Conservation (phyloP, 1,284 basidiomycete genomes). For the Sphaerobolus stellatus region DNA sequence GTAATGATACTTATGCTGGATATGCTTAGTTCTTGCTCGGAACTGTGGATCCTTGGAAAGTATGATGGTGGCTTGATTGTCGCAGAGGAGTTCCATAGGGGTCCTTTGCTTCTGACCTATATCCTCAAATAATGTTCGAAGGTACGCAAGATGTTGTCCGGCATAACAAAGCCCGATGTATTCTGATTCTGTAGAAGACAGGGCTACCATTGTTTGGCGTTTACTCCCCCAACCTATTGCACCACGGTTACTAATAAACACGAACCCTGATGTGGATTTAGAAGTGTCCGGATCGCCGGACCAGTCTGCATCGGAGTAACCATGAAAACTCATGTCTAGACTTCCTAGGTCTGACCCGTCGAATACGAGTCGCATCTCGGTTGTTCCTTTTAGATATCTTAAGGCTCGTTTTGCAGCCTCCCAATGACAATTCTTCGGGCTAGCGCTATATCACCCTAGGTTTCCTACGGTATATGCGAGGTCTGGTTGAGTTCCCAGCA, state of each 20-base stretch:
- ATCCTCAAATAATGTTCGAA: background rate
- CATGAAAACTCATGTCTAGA: constrained; percentile 18
- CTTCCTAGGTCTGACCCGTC: background rate
- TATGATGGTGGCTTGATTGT: constrained; percentile 26
- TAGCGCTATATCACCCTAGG: constrained; percentile 21
- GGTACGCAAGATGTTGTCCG: constrained; percentile 33
- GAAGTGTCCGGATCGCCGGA: constrained; percentile 23
- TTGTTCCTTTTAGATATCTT: constrained; percentile 40
- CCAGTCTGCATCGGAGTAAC: constrained; percentile 21
- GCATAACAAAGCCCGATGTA: constrained; percentile 30
- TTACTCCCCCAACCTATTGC: constrained; percentile 30
- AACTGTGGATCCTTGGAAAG: constrained; percentile 20
- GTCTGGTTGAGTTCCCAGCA: constrained; percentile 25
- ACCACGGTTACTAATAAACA: constrained; percentile 29
- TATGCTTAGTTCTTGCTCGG: constrained; percentile 27
- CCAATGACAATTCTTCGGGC: constrained; percentile 24
- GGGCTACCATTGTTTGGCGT: constrained; percentile 25
- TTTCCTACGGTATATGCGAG: constrained; percentile 23
- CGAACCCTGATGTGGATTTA: constrained; percentile 22
- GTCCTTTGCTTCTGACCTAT: background rate
- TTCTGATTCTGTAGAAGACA: constrained; percentile 34
- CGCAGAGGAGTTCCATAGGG: constrained; percentile 19
- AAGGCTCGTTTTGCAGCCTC: constrained; percentile 23
- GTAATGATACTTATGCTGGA: constrained; percentile 14
- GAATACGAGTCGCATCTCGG: constrained; percentile 12